A percentile compares a stretch with the other conserved stretches of the same genome.
These are phyloP conservation scores for Lophiostoma macrostomum DNA, from an alignment of 495 filamentous ascomycete genomes.

Conservation along the genomic window DNA sequence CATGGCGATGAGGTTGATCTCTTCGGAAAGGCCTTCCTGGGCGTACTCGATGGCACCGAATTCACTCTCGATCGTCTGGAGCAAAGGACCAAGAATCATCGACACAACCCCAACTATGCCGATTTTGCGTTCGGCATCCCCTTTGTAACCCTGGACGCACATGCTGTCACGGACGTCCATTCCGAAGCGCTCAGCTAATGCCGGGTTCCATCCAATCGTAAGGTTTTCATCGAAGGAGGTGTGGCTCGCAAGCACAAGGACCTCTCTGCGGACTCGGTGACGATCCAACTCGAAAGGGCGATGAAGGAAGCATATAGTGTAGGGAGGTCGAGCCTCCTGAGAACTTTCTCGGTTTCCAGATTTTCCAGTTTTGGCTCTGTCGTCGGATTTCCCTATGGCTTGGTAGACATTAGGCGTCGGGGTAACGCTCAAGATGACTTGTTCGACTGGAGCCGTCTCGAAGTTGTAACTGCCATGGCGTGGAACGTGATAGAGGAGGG, in stretches of 20 bases:
- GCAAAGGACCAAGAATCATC: neutral
- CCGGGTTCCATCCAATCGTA: conserved; percentile 29
- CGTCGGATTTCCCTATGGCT: neutral
- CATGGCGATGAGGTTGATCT: conserved; percentile 22
- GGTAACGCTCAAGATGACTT: conserved; percentile 14
- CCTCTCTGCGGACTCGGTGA: conserved; percentile 7
- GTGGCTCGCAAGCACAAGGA: conserved; percentile 25
- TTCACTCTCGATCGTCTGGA: conserved; percentile 10
- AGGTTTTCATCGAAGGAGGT: conserved; percentile 29
- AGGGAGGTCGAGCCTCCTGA: neutral
- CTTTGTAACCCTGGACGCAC: conserved; percentile 30
- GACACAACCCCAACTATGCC: conserved; percentile 21
- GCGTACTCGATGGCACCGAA: conserved; percentile 12
- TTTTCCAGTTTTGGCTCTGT: neutral
- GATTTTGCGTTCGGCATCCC: conserved; percentile 24
- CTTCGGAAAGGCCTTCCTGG: neutral
- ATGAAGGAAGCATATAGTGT: conserved; percentile 26
- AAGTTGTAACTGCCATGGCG: conserved; percentile 3
- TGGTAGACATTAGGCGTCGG: conserved; percentile 16
- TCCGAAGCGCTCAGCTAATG: conserved; percentile 16
- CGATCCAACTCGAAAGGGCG: conserved; percentile 27
- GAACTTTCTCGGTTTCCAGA: neutral
- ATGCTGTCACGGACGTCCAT: conserved; percentile 8
- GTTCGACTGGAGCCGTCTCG: neutral
- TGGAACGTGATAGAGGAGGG: conserved; percentile 7